Conservation (phyloP, 2,329 filamentous ascomycete genomes). For the Epichloe typhina region DNA sequence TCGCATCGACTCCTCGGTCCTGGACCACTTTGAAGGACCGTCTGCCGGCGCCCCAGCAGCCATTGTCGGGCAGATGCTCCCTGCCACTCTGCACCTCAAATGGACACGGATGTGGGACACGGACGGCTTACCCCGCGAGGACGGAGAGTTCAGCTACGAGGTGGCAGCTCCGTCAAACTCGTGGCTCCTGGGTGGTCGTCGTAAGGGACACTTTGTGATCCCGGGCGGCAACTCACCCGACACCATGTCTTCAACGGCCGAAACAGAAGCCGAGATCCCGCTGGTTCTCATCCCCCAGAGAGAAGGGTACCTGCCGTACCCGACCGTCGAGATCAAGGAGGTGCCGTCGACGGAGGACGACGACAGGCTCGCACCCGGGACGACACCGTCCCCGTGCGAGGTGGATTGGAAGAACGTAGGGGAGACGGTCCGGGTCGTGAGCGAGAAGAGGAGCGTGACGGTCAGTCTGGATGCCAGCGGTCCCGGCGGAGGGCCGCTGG, state of each 20-base stretch:
- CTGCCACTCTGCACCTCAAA: conserved; percentile 46
- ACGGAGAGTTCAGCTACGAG: conserved; percentile 72
- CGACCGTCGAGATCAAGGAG: conserved; percentile 64
- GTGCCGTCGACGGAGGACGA: conserved; percentile 24
- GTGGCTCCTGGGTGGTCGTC: conserved; percentile 76
- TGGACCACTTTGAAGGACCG: conserved; percentile 15
- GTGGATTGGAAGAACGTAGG: conserved; percentile 68
- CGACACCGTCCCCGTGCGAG: conserved; percentile 42
- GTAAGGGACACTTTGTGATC: conserved; percentile 64
- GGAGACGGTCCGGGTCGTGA: conserved; percentile 62
- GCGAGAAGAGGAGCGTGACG: conserved; percentile 58
- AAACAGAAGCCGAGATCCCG: conserved; percentile 46
- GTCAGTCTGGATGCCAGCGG: conserved; percentile 58
- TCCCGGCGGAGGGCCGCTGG: conserved; percentile 49
- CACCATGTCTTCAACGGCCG: conserved; percentile 29
- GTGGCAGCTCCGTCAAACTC: conserved; percentile 58
- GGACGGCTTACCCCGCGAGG: conserved; percentile 23
- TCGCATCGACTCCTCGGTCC: conserved; percentile 30
- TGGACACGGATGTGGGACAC: conserved; percentile 54
- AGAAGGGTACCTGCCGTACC: conserved; percentile 65
- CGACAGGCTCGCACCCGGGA: conserved; percentile 11
- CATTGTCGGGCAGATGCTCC: conserved; percentile 50
- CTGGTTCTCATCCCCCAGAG: conserved; percentile 69
- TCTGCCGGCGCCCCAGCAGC: conserved; percentile 30
- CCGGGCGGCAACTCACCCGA: conserved; percentile 27